Conservation (phyloP, 768 basidiomycete genomes). For the Leccinum uliginosum region DNA sequence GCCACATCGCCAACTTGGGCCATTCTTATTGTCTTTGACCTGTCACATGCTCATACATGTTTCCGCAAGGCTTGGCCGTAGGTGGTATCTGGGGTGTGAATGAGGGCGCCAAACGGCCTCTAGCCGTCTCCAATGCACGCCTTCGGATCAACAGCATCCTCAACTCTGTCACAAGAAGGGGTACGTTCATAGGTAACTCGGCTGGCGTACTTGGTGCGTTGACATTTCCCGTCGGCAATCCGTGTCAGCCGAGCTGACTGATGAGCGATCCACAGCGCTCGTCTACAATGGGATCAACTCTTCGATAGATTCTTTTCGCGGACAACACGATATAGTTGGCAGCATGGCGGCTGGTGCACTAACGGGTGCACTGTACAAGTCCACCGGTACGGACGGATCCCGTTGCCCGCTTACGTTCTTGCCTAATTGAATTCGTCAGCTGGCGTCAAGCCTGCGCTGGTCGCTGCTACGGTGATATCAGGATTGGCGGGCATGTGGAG, state of each 20-base stretch:
- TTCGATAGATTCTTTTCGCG: constrained; percentile 81
- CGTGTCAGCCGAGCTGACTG: constrained; percentile 31
- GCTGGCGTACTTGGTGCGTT: constrained; percentile 93
- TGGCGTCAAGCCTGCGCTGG: constrained; percentile 85
- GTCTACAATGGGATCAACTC: constrained; percentile 97
- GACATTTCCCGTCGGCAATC: constrained; percentile 29
- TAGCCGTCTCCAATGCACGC: constrained; percentile 80
- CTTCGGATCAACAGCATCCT: constrained; percentile 95
- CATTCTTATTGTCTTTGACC: constrained; percentile 72
- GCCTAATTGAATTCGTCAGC: constrained; percentile 52
- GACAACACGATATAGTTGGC: constrained; percentile 87
- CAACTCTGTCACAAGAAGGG: constrained; percentile 94
- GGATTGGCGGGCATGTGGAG: constrained; percentile 92
- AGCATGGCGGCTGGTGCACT: constrained; percentile 90
- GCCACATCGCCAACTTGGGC: constrained; percentile 51
- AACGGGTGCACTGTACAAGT: constrained; percentile 90
- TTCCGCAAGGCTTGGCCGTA: constrained; percentile 80
- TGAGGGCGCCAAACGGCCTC: constrained; percentile 85
- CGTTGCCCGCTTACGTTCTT: constrained; percentile 31
- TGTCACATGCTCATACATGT: constrained; percentile 72
- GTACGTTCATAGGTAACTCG: constrained; percentile 97
- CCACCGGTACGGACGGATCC: constrained; percentile 68
- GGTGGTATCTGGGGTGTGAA: constrained; percentile 96
- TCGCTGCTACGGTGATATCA: constrained; percentile 86
- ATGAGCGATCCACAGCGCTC: constrained; percentile 58